Conservation (phyloP, 106 monocot species). For the Dendrobium huoshanense region DNA sequence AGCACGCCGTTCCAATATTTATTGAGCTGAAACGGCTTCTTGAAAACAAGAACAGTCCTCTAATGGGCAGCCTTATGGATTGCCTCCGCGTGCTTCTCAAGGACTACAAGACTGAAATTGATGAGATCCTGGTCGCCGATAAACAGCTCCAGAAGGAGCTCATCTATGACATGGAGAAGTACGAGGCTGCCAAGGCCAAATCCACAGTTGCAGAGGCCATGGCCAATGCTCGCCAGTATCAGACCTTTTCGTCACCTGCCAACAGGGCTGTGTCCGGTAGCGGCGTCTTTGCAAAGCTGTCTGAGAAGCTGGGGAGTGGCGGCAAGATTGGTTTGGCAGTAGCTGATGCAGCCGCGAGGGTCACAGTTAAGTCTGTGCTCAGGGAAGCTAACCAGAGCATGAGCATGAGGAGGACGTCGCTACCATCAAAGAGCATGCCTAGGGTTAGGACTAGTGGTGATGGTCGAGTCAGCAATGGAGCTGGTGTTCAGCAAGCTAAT, state of each 20-base stretch:
- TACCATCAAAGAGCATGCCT: conserved; percentile 58
- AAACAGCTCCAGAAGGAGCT: conserved; percentile 95
- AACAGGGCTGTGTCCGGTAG: background rate
- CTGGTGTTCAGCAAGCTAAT: background rate
- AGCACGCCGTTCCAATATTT: conserved; percentile 86
- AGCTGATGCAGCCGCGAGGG: conserved; percentile 44
- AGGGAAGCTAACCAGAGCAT: conserved; percentile 43
- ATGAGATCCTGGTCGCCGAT: conserved; percentile 88
- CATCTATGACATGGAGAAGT: conserved; percentile 84
- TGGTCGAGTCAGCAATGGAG: background rate
- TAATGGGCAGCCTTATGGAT: conserved; percentile 86
- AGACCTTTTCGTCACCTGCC: conserved; percentile 15
- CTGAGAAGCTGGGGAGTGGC: conserved; percentile 26
- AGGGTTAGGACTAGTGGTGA: conserved; percentile 28
- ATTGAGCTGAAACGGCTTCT: conserved; percentile 86
- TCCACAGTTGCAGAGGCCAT: conserved; percentile 29
- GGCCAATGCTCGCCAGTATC: conserved; percentile 8
- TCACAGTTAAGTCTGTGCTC: conserved; percentile 48
- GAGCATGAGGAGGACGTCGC: conserved; percentile 27
- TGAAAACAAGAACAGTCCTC: conserved; percentile 83
- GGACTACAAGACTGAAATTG: conserved; percentile 91
- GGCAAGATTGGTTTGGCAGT: conserved; percentile 38
- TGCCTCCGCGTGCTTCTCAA: conserved; percentile 75
- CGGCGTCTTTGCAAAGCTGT: conserved; percentile 19
- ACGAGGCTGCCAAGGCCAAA: conserved; percentile 53